Conservation (phyloP, 2,329 filamentous ascomycete species). For the Beauveria asiatica region DNA sequence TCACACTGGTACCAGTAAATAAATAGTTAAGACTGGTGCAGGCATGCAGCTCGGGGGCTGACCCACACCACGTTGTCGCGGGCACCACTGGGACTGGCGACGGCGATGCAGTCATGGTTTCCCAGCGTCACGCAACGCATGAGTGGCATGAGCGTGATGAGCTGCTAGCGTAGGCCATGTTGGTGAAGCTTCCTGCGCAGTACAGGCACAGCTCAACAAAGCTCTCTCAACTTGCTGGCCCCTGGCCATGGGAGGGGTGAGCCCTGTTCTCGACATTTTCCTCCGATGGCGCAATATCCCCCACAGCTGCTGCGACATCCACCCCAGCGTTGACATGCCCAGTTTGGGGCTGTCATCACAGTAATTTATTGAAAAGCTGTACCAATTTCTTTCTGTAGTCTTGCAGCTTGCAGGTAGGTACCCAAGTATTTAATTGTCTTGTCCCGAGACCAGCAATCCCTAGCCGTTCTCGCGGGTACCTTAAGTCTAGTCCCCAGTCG, state of each 20-base stretch:
- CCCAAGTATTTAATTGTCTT: too few species aligned
- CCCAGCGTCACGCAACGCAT: background rate
- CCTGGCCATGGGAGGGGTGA: background rate
- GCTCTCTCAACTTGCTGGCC: background rate
- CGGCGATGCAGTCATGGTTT: background rate
- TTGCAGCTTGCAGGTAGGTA: too few species aligned
- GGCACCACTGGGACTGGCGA: slow-evolving; percentile 9
- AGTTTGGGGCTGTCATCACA: background rate
- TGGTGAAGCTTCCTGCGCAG: too few species aligned
- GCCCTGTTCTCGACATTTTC: background rate
- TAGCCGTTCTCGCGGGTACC: background rate
- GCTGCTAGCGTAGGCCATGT: too few species aligned
- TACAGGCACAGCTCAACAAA: background rate
- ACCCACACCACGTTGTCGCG: slow-evolving; percentile 9
- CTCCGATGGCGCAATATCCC: slow-evolving; percentile 9
- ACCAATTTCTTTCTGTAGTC: background rate
- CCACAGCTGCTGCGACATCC: slow-evolving; percentile 6
- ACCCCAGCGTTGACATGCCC: background rate
- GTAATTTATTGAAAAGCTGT: background rate
- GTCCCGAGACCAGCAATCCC: background rate
- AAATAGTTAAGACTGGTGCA: background rate
- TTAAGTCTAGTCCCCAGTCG: background rate
- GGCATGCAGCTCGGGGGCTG: background rate
- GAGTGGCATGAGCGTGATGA: background rate
- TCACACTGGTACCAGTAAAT: too few species aligned